Evolutionary conservation across 148 eudicot genomes (phyloP).

Genomic region (Silene uniflora): DNA sequence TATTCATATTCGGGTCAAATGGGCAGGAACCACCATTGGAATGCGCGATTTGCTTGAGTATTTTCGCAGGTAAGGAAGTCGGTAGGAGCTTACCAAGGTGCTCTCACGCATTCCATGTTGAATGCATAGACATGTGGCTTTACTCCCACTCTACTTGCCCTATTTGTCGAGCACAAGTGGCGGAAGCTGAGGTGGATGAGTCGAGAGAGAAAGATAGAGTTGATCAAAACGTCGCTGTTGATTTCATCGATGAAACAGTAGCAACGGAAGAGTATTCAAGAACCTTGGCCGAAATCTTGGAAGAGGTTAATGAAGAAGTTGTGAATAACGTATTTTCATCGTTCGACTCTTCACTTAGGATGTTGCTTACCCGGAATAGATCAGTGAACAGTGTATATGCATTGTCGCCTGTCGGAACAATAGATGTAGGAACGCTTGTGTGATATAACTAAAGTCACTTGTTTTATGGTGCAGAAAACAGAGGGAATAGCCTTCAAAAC

Average conservation of each 20-base stretch:
- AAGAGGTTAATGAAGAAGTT: conserved; percentile 8
- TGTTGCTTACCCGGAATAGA: conserved; percentile 35
- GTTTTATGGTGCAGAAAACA: no score
- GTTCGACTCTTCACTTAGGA: conserved; percentile 29
- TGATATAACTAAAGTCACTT: no score
- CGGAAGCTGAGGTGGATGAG: conserved; percentile 10
- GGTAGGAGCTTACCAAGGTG: conserved; percentile 49
- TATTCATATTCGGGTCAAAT: conserved; percentile 26
- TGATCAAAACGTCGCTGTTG: neutral
- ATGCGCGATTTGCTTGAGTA: conserved; percentile 53
- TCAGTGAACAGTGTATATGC: conserved; percentile 34
- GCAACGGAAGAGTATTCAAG: neutral
- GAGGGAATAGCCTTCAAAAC: no score
- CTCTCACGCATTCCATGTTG: conserved; percentile 56
- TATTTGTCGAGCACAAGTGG: conserved; percentile 42
- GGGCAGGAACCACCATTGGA: conserved; percentile 28
- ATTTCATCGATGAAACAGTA: neutral
- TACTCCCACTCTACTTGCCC: conserved; percentile 56
- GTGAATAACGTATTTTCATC: neutral
- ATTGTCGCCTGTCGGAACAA: neutral
- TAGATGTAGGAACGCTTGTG: neutral
- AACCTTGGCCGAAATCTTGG: conserved; percentile 7
- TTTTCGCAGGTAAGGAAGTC: conserved; percentile 41
- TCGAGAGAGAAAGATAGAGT: neutral
- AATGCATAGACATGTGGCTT: conserved; percentile 77